Base-by-base conservation (phyloP, 2,329 filamentous ascomycete genomes). In the Aspergillus japonicus region DNA sequence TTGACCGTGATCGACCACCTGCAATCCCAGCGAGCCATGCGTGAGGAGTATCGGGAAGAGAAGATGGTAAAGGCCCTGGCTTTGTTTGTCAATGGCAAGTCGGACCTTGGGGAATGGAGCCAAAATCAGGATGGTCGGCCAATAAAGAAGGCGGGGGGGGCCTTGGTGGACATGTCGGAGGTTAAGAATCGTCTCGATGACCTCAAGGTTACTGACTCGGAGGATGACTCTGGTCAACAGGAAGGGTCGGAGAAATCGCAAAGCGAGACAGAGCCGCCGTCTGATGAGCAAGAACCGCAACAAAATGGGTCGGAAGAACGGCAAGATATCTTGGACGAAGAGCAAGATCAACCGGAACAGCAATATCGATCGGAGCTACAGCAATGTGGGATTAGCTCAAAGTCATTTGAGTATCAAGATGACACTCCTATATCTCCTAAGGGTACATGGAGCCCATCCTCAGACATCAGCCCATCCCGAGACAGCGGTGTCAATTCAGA, bases 31-130 rank as follows among this genome's bases (percentile, higher is more conserved):
- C 57, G 63, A 12, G 62, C 62, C 2, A 67, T 66, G 63, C 61
- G 65, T 1, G 65, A 68, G 44, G 64, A 68, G 26, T 58, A 62
- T 12, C 64, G 65, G 4, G 66, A 67, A 11, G 62, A 66, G 47
- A 66, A 64, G 42, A 68, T 68, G 66, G 64, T 68, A 4, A 56
- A 62, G 1, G 66, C 62, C 4, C 48, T 68, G 5, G 66, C 64
- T 0, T 21, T 67, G n/a, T 68, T 68, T 5, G 62, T 68, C 8
- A 62, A 61, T 14, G 66, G 66, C 2, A 66, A 67, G 29, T 64
- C 64, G 4, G 60, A 64, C 23, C 61, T 68, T 1, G 58, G 42
- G 14, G 63, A 66, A 23, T 64, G 64, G 47, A 61, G 66, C n/a
- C 31, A 65, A 19, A 62, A 58, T 16, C 56, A 39, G 2, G 47